phyloP scores from a whole-genome alignment of 805 yeast genomes.

The Pichia ethanolica region DNA sequence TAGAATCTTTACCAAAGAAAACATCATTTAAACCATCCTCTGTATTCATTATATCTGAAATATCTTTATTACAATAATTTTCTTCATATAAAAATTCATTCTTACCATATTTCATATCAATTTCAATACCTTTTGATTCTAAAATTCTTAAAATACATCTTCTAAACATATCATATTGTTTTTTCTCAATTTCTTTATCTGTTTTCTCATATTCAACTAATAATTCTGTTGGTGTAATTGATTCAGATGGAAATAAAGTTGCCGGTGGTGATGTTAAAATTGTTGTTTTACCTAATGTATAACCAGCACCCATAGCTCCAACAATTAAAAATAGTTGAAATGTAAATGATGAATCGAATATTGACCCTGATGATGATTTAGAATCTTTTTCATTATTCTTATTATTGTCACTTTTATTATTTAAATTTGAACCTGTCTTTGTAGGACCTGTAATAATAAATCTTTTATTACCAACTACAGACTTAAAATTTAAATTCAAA shows the following conservation, averaged over 20 bases:
- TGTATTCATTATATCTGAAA: constrained; percentile 15
- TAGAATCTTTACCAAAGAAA: constrained; percentile 16
- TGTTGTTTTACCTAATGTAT: constrained; percentile 23
- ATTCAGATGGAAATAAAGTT: constrained; percentile 23
- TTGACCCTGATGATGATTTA: constrained; percentile 7
- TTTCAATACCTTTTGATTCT: constrained; percentile 15
- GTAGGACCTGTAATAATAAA: constrained; percentile 5
- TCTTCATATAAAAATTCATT: constrained; percentile 7
- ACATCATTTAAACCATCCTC: constrained; percentile 18
- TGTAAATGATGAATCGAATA: constrained; percentile 19
- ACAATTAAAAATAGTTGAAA: constrained; percentile 24
- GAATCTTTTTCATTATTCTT: not conserved
- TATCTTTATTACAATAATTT: constrained; percentile 15
- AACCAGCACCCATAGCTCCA: constrained; percentile 30
- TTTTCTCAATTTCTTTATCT: constrained; percentile 7
- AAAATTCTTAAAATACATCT: constrained; percentile 22
- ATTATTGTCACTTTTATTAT: not conserved
- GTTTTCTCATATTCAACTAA: constrained; percentile 12
- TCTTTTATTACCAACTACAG: not conserved
- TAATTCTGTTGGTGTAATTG: constrained; percentile 18
- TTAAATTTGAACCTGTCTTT: constrained; percentile 1
- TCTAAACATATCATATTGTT: constrained; percentile 19
- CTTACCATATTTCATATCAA: constrained; percentile 15
- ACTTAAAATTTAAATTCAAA: not conserved
- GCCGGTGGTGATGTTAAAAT: constrained; percentile 22